Conservation (phyloP, 2,329 filamentous ascomycete genomes). For the Aquanectria penicillioides region DNA sequence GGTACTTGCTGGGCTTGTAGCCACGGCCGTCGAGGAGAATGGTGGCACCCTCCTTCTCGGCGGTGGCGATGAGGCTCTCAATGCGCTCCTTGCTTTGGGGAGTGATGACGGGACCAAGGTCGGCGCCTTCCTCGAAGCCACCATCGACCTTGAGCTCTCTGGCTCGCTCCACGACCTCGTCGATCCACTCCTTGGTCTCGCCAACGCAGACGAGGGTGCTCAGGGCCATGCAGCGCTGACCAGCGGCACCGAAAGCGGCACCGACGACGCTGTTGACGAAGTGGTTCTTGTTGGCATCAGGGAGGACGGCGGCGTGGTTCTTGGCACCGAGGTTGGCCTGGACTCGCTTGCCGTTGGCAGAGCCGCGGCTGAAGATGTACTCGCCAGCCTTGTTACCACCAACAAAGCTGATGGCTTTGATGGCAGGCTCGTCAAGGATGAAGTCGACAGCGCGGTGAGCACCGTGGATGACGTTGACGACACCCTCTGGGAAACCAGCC, state of each 20-base stretch:
- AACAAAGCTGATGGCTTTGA: constrained; percentile 89
- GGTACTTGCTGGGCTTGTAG: constrained; percentile 79
- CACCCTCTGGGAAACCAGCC: constrained; percentile 83
- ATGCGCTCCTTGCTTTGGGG: constrained; percentile 83
- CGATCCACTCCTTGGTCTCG: constrained; percentile 85
- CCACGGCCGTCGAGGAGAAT: constrained; percentile 85
- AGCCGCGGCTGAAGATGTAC: constrained; percentile 83
- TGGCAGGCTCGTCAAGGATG: constrained; percentile 83
- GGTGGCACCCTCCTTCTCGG: constrained; percentile 82
- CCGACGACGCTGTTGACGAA: constrained; percentile 86
- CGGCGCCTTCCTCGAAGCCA: constrained; percentile 82
- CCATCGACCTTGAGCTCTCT: constrained; percentile 79
- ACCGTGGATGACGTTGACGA: constrained; percentile 86
- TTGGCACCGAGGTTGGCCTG: constrained; percentile 90
- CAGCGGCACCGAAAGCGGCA: constrained; percentile 85
- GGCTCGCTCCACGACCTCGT: constrained; percentile 80
- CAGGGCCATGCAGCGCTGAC: constrained; percentile 88
- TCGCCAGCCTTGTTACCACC: constrained; percentile 89
- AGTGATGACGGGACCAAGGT: constrained; percentile 84
- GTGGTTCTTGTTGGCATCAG: constrained; percentile 91
- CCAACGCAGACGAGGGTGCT: constrained; percentile 86
- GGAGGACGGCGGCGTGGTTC: constrained; percentile 86
- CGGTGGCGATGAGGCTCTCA: constrained; percentile 77
- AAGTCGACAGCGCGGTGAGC: constrained; percentile 85
- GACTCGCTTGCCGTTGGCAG: constrained; percentile 87